phyloP scores from a whole-genome alignment of 1,284 basidiomycete species.

The Hypsizygus ulmarius region DNA sequence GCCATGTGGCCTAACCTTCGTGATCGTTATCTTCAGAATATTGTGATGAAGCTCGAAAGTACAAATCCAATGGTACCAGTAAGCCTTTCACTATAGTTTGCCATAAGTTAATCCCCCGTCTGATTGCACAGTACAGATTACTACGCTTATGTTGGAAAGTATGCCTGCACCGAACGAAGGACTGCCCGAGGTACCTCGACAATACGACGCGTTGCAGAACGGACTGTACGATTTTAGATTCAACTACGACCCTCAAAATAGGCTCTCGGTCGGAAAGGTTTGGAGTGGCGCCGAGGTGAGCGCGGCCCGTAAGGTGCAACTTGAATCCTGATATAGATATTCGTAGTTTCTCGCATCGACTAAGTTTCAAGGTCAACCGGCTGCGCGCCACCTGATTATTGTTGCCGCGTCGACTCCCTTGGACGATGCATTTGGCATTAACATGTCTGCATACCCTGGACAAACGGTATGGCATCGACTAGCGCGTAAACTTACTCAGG shows the following conservation, averaged over 20 bases:
- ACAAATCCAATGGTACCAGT: constrained; percentile 28
- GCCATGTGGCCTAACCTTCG: constrained; percentile 54
- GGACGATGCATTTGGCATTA: constrained; percentile 24
- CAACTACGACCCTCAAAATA: constrained; percentile 40
- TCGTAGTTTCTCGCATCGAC: constrained; percentile 39
- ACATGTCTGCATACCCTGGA: constrained; percentile 12
- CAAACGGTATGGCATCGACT: constrained; percentile 38
- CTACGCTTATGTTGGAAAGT: constrained; percentile 32
- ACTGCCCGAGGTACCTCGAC: constrained; percentile 30
- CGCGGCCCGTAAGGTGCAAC: background rate
- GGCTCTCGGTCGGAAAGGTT: constrained; percentile 42
- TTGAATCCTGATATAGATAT: background rate
- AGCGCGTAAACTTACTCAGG: constrained; percentile 46
- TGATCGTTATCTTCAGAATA: constrained; percentile 49
- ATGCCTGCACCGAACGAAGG: constrained; percentile 25
- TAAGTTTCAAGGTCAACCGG: constrained; percentile 32
- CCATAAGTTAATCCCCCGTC: background rate
- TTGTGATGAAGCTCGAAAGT: constrained; percentile 42
- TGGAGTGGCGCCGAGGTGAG: constrained; percentile 45
- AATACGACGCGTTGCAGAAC: constrained; percentile 30
- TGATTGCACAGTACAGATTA: constrained; percentile 18
- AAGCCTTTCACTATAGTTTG: constrained; percentile 15
- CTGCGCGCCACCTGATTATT: constrained; percentile 53
- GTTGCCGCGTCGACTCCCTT: constrained; percentile 49
- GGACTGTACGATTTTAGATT: constrained; percentile 43